Percentiles rank a stretch among this genome's conserved stretches.
Evolutionary conservation across 116 monocot genomes (phyloP).

Genomic region (Zostera marina): DNA sequence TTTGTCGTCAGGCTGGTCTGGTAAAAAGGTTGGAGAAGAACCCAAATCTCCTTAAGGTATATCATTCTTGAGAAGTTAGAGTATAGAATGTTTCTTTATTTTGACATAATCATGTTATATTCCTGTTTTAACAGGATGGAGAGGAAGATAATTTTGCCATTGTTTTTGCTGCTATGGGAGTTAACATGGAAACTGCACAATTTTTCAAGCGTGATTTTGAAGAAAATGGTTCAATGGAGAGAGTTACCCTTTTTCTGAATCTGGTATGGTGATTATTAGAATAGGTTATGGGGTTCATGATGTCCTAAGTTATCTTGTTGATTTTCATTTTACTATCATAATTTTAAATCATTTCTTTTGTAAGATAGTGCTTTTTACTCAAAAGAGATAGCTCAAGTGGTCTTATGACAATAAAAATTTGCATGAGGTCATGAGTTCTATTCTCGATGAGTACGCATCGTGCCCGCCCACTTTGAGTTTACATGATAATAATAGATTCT

Average conservation of each 20-base stretch:
- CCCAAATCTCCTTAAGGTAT: conserved; percentile 72
- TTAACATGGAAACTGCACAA: conserved; percentile 99
- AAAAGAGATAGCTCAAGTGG: too few species aligned
- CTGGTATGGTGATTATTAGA: conserved; percentile 34
- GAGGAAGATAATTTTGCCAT: conserved; percentile 99
- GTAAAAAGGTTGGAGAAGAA: conserved; percentile 79
- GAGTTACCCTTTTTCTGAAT: conserved; percentile 97
- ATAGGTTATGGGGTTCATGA: conserved; percentile 1
- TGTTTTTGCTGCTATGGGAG: conserved; percentile 99
- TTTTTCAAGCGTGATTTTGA: conserved; percentile 99
- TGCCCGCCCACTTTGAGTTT: too few species aligned
- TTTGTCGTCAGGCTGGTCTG: conserved; percentile 99
- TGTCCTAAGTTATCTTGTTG: neutral
- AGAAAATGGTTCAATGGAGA: conserved; percentile 99
- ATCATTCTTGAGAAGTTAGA: neutral
- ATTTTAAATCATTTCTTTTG: neutral
- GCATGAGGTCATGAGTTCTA: too few species aligned
- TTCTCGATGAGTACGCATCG: too few species aligned
- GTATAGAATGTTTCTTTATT: neutral
- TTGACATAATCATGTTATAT: neutral
- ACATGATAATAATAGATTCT: too few species aligned
- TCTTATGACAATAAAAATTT: too few species aligned
- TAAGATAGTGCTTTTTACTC: neutral
- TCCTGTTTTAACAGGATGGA: conserved; percentile 32
- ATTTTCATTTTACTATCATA: neutral